These are phyloP conservation scores for Solanum phureja DNA, from an alignment of 257 asterid genomes.

Conservation along the genomic window DNA sequence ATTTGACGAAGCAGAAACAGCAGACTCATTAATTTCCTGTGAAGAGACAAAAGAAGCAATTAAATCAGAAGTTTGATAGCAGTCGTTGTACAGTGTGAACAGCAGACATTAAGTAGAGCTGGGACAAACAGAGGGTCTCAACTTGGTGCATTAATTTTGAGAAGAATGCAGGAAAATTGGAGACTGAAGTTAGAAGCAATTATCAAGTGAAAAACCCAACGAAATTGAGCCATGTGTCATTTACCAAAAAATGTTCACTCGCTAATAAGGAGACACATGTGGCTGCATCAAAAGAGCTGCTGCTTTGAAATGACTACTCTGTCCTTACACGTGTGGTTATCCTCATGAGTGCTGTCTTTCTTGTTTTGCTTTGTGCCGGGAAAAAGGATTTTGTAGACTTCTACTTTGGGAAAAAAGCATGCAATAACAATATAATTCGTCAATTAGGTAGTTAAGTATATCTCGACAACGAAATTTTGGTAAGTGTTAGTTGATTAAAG, in stretches of 20 bases:
- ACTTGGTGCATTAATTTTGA: too few relatives aligned
- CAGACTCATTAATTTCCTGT: too few relatives aligned
- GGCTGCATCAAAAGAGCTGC: not conserved
- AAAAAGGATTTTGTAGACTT: not conserved
- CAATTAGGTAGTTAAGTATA: not conserved
- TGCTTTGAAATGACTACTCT: not conserved
- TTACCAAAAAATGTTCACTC: not conserved
- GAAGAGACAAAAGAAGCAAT: too few relatives aligned
- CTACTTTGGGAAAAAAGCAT: not conserved
- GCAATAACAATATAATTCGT: not conserved
- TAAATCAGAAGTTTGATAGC: too few relatives aligned
- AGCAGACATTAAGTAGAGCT: too few relatives aligned
- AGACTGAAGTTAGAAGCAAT: too few relatives aligned
- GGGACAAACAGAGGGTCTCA: too few relatives aligned
- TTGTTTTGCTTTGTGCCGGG: not conserved
- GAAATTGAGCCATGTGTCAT: not conserved
- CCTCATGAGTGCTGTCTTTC: not conserved
- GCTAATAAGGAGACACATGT: not conserved
- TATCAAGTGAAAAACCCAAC: too few relatives aligned
- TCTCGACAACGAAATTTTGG: not conserved
- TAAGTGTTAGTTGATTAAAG: not conserved
- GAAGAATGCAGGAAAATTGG: too few relatives aligned
- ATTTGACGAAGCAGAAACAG: too few relatives aligned
- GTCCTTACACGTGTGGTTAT: not conserved
- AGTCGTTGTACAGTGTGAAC: too few relatives aligned